Evolutionary conservation across 371 early-diverging fungal species (phyloP), one percentile per base, ranked within the genome.

Genomic region (Thermomucor indicae-seudaticae): DNA sequence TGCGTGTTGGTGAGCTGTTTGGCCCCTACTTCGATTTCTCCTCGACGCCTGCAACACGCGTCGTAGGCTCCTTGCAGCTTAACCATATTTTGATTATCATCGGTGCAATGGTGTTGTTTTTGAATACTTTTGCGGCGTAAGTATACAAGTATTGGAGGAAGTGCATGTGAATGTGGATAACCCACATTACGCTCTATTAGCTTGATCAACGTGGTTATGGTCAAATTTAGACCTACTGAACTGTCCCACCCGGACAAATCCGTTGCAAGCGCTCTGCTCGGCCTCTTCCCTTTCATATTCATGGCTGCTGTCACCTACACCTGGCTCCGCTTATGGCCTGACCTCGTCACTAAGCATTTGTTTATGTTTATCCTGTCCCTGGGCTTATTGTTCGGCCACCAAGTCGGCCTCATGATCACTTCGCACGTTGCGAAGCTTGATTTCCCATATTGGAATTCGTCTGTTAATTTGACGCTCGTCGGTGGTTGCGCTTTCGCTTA

Each of bases 381-480:
- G 27, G 91, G 92, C 2, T 71, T 90, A 24, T 78, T 85, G 24
- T 92, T 95, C 67, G 93, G 91, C 42, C 85, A 90, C 61, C 88
- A 87, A 41, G 91, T 92, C 42, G 86, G 88, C 20, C 65, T 78
- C 31, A 91, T 95, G 70, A 92, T 95, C 52, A 78, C 89, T 4
- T 86, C 90, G 16, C 94, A 95, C 62, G 92, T 95, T 11, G 81
- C 90, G 6, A 85, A 90, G 30, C 72, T 82, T 30, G 68, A 75
- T 6, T 95, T 90, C 76, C 93, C 93, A 6, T 75, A 71, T 45
- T 78, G 83, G 55, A 84, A 88, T 57, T 40, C 80, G 5, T 88
- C 91, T 23, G 64, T 88, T 40, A 55, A 35, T 30, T 17, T 56
- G 16, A 37, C 65, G 5, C 50, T 74, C 28, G 29, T 83, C 20